phyloP scores from a whole-genome alignment of 306 rosid species.

The Coriaria nepalensis region DNA sequence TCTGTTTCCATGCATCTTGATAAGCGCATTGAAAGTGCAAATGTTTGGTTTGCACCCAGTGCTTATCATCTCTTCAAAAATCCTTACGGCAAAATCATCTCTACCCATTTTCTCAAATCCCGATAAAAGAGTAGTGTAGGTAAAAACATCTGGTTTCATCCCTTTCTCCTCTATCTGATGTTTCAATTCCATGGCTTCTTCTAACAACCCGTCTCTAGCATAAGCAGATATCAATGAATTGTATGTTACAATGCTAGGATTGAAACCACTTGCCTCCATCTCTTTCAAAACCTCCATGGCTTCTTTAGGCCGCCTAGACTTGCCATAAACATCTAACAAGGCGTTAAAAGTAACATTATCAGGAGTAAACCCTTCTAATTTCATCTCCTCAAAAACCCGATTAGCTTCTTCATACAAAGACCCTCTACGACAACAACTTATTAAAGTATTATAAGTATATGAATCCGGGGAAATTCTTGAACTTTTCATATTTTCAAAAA shows the following conservation, averaged over 20 bases:
- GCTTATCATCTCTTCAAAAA: slow-evolving; percentile 54
- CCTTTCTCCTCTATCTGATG: slow-evolving; percentile 63
- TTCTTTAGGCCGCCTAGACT: slow-evolving; percentile 63
- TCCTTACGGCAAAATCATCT: slow-evolving; percentile 51
- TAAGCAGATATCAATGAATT: slow-evolving; percentile 75
- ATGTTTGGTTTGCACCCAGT: slow-evolving; percentile 75
- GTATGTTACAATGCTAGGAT: slow-evolving; percentile 49
- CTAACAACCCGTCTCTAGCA: slow-evolving; percentile 69
- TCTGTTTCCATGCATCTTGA: slow-evolving; percentile 86
- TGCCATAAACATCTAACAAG: slow-evolving; percentile 81
- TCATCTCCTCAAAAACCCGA: slow-evolving; percentile 45
- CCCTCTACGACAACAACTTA: slow-evolving; percentile 63
- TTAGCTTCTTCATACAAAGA: slow-evolving; percentile 64
- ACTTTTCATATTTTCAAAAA: slow-evolving; percentile 43
- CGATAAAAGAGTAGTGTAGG: slow-evolving; percentile 78
- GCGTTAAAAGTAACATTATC: slow-evolving; percentile 80
- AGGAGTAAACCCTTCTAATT: slow-evolving; percentile 39
- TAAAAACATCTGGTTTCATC: slow-evolving; percentile 69
- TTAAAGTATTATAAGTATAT: slow-evolving; percentile 74
- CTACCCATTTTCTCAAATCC: slow-evolving; percentile 76
- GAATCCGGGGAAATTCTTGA: slow-evolving; percentile 58
- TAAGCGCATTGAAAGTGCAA: slow-evolving; percentile 75
- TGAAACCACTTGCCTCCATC: slow-evolving; percentile 62
- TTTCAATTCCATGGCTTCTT: slow-evolving; percentile 50
- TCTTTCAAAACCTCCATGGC: slow-evolving; percentile 70